These are phyloP conservation scores for Rhododendron williamsianum DNA, from an alignment of 148 eudicot species.

Conservation along the genomic window DNA sequence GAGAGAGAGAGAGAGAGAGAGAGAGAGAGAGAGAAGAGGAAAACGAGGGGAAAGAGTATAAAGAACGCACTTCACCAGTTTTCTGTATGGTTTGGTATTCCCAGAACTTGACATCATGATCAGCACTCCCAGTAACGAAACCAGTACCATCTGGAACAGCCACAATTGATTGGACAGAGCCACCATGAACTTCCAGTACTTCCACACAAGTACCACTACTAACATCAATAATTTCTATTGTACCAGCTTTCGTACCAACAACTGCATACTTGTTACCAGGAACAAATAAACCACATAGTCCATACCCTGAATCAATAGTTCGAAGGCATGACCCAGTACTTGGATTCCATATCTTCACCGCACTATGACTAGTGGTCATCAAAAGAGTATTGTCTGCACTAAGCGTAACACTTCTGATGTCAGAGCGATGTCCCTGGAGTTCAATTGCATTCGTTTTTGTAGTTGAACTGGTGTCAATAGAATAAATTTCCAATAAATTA, in stretches of 20 bases:
- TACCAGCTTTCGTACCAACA: constrained; percentile 89
- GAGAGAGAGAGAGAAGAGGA: not conserved
- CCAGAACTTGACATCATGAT: constrained; percentile 95
- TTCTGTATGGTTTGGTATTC: constrained; percentile 48
- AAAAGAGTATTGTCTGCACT: constrained; percentile 90
- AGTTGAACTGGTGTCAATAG: constrained; percentile 47
- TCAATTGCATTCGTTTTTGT: constrained; percentile 59
- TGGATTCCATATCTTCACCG: constrained; percentile 96
- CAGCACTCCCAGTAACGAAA: constrained; percentile 88
- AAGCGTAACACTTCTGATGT: constrained; percentile 82
- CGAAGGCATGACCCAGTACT: constrained; percentile 81
- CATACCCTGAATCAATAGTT: constrained; percentile 91
- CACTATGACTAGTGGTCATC: constrained; percentile 84
- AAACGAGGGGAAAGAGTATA: constrained; percentile 1
- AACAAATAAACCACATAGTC: constrained; percentile 85
- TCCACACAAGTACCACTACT: constrained; percentile 85
- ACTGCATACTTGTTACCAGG: constrained; percentile 82
- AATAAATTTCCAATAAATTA: constrained; percentile 70
- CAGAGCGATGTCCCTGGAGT: constrained; percentile 92
- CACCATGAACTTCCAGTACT: constrained; percentile 88
- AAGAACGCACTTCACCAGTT: constrained; percentile 54
- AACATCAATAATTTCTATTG: constrained; percentile 78
- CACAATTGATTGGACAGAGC: constrained; percentile 65
- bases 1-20: not conserved
- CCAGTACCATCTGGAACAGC: constrained; percentile 68